These are phyloP conservation scores for Corchorus capsularis DNA, from an alignment of 345 rosid species.

Conservation along the genomic window DNA sequence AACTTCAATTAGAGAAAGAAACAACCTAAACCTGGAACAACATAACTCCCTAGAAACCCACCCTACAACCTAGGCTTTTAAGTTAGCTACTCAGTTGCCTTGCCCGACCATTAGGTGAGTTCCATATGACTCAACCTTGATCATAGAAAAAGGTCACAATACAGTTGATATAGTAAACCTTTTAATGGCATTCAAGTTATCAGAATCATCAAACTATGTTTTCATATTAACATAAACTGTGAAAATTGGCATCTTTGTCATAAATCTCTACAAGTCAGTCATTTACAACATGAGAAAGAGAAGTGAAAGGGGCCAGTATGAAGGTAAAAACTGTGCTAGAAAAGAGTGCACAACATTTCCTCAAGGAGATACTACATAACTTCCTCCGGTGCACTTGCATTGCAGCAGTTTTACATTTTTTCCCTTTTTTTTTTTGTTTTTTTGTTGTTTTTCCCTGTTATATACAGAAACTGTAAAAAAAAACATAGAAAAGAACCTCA, in stretches of 20 bases:
- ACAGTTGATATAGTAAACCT: not conserved
- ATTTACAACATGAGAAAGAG: not conserved
- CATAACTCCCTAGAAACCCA: no score
- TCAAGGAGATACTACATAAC: slow-evolving; percentile 15
- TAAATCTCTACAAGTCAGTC: not conserved
- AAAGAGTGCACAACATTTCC: slow-evolving; percentile 9
- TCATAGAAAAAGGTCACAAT: no score
- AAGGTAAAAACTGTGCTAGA: not conserved
- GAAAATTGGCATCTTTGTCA: not conserved
- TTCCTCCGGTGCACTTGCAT: slow-evolving; percentile 19
- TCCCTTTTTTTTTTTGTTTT: not conserved
- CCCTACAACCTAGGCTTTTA: no score
- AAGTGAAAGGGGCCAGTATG: not conserved
- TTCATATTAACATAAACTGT: not conserved
- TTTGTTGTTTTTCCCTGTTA: slow-evolving; percentile 26
- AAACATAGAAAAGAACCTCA: slow-evolving; percentile 11
- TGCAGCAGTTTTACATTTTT: not conserved
- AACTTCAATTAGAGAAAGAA: no score
- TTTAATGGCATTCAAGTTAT: not conserved
- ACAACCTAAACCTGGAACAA: no score
- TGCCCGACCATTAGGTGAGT: no score
- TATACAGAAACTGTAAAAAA: slow-evolving; percentile 48
- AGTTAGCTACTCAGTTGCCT: no score
- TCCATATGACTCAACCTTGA: no score
- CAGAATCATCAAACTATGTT: not conserved